phyloP scores from a whole-genome alignment of 768 basidiomycete genomes.

The Hygrophorus russula region DNA sequence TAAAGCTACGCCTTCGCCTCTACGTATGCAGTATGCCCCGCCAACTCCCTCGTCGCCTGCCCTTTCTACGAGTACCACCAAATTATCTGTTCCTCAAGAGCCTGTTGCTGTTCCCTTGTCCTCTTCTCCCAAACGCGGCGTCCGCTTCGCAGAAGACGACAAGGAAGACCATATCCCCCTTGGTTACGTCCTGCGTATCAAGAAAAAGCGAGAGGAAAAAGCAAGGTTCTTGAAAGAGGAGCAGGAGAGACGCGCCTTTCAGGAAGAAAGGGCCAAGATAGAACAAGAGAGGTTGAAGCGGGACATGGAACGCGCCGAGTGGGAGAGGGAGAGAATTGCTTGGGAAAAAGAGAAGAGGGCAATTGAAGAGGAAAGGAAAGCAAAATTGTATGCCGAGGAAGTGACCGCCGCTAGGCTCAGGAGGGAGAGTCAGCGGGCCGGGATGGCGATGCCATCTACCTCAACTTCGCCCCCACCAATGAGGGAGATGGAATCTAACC shows the following conservation, averaged over 20 bases:
- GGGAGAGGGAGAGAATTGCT: slow-evolving; percentile 33
- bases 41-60: slow-evolving; percentile 9
- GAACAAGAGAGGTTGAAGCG: slow-evolving; percentile 34
- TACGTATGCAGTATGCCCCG: slow-evolving; percentile 29
- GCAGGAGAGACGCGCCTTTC: slow-evolving; percentile 38
- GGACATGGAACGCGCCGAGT: slow-evolving; percentile 29
- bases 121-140: slow-evolving; percentile 39
- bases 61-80: slow-evolving; percentile 6
- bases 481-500: slow-evolving; percentile 29
- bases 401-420: slow-evolving; percentile 49
- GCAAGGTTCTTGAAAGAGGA: slow-evolving; percentile 53
- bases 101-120: slow-evolving; percentile 7
- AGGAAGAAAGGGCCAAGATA: slow-evolving; percentile 28
- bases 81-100: slow-evolving; percentile 5
- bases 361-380: slow-evolving; percentile 35
- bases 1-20: slow-evolving; percentile 36
- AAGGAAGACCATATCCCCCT: slow-evolving; percentile 62
- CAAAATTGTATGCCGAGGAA: slow-evolving; percentile 42
- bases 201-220: slow-evolving; percentile 66
- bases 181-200: slow-evolving; percentile 57
- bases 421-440: slow-evolving; percentile 46
- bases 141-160: slow-evolving; percentile 55
- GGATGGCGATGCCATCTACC: slow-evolving; percentile 12
- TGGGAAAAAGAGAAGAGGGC: slow-evolving; percentile 43
- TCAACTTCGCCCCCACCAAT: slow-evolving; percentile 24